A percentile compares a stretch with the other conserved stretches of the same genome.
Conservation (phyloP, 768 basidiomycete genomes). For the Lactarius akahatsu region DNA sequence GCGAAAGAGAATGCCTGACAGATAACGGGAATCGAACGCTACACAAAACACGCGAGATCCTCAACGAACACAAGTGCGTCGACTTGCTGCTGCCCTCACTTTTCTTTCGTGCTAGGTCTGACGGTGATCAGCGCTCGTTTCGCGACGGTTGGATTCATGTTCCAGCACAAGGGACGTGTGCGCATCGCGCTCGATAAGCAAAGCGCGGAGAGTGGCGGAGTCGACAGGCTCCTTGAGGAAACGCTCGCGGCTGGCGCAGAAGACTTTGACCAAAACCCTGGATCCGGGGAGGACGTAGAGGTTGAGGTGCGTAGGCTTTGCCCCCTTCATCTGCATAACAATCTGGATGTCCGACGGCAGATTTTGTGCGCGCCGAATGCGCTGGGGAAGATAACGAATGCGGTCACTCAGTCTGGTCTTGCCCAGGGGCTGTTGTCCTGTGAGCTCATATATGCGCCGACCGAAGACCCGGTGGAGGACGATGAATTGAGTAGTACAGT, state of each 20-base stretch:
- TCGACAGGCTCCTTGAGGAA: slow-evolving; percentile 25
- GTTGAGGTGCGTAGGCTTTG: slow-evolving; percentile 21
- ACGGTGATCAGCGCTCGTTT: slow-evolving; percentile 22
- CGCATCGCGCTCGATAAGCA: slow-evolving; percentile 21
- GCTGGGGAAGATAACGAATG: slow-evolving; percentile 23
- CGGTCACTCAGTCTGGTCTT: slow-evolving; percentile 14
- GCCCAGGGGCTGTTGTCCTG: slow-evolving; percentile 24
- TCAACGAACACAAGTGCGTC: slow-evolving; percentile 29
- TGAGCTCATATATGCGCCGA: slow-evolving; percentile 26
- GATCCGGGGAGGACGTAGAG: slow-evolving; percentile 11
- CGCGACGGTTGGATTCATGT: slow-evolving; percentile 29
- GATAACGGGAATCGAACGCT: slow-evolving; percentile 29
- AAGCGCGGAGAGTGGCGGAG: neutral
- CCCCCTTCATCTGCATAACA: neutral
- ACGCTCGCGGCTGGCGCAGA: slow-evolving; percentile 26
- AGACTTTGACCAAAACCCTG: slow-evolving; percentile 22
- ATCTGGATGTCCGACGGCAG: slow-evolving; percentile 6
- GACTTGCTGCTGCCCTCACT: neutral
- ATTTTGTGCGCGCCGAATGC: slow-evolving; percentile 25
- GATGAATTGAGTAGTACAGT: slow-evolving; percentile 23
- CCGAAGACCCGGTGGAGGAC: slow-evolving; percentile 31
- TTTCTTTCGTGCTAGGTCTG: neutral
- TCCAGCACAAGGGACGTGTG: slow-evolving; percentile 24
- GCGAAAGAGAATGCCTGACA: slow-evolving; percentile 29
- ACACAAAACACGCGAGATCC: slow-evolving; percentile 22